These are phyloP conservation scores for Echium plantagineum DNA, from an alignment of 257 asterid species.

Conservation along the genomic window DNA sequence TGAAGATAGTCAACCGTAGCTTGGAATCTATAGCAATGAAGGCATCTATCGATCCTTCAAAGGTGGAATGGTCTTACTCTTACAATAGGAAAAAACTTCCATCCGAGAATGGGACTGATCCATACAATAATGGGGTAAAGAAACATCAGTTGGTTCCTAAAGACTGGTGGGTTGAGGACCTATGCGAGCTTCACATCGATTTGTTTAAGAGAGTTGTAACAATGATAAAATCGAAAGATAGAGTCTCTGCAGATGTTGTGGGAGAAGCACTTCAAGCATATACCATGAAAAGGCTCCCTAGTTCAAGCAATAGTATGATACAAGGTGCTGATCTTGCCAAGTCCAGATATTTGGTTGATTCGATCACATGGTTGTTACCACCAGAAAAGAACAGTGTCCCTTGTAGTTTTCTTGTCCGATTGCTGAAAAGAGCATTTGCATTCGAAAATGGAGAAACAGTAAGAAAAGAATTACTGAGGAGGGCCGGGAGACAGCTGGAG, in stretches of 20 bases:
- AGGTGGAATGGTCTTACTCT: slow-evolving; percentile 67
- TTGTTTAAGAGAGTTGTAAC: slow-evolving; percentile 49
- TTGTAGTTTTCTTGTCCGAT: slow-evolving; percentile 50
- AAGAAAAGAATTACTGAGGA: slow-evolving; percentile 35
- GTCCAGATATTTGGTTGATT: slow-evolving; percentile 47
- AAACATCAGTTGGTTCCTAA: slow-evolving; percentile 52
- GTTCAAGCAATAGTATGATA: slow-evolving; percentile 36
- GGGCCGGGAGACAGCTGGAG: slow-evolving; percentile 50
- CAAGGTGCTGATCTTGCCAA: slow-evolving; percentile 41
- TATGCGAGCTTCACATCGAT: slow-evolving; percentile 69
- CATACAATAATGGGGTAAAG: slow-evolving; percentile 45
- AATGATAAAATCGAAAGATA: slow-evolving; percentile 49
- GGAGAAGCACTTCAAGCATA: slow-evolving; percentile 71
- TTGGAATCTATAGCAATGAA: slow-evolving; percentile 54
- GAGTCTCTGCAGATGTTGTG: slow-evolving; percentile 37
- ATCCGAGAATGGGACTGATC: slow-evolving; percentile 39
- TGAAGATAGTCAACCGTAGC: slow-evolving; percentile 56
- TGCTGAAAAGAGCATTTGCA: slow-evolving; percentile 43
- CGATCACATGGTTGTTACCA: slow-evolving; percentile 44
- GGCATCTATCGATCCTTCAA: slow-evolving; percentile 49
- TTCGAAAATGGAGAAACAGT: slow-evolving; percentile 50
- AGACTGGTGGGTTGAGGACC: slow-evolving; percentile 96
- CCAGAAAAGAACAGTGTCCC: slow-evolving; percentile 36
- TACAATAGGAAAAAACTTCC: slow-evolving; percentile 51
- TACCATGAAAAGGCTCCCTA: slow-evolving; percentile 42